Conservation (phyloP, 179 eudicot genomes). For the Amaranthus tricolor region DNA sequence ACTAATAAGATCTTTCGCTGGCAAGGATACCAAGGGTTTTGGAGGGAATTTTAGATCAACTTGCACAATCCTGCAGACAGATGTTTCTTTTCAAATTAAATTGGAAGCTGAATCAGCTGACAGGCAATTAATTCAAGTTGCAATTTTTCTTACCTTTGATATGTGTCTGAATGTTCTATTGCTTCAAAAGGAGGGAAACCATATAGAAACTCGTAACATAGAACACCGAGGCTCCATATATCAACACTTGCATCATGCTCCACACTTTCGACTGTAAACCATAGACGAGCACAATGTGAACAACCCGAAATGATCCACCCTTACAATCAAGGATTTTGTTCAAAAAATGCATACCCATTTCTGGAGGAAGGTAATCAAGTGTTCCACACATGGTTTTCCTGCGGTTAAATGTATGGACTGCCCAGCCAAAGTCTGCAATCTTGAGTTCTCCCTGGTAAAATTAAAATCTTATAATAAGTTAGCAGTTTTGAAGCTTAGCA, state of each 20-base stretch:
- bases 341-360: slow-evolving; percentile 66
- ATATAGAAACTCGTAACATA: slow-evolving; percentile 89
- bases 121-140: background rate
- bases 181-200: slow-evolving; percentile 98
- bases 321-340: background rate
- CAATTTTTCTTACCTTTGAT: slow-evolving; percentile 53
- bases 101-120: background rate
- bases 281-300: background rate
- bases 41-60: slow-evolving; percentile 94
- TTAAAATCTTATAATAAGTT: background rate
- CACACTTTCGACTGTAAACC: slow-evolving; percentile 72
- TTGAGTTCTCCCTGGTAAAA: slow-evolving; percentile 74
- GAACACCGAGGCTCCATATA: slow-evolving; percentile 89
- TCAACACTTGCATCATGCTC: slow-evolving; percentile 97
- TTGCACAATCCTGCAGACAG: slow-evolving; percentile 69
- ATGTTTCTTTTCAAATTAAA: background rate
- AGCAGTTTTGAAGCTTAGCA: background rate
- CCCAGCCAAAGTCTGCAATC: slow-evolving; percentile 98
- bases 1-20: slow-evolving; percentile 86
- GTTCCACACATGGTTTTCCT: slow-evolving; percentile 94
- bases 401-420: slow-evolving; percentile 85
- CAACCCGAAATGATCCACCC: background rate
- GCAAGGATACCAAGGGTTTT: slow-evolving; percentile 78
- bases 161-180: slow-evolving; percentile 91
- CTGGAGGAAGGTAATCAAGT: slow-evolving; percentile 90